phyloP scores from a whole-genome alignment of 257 asterid genomes.

The Parsonsia alboflavescens region DNA sequence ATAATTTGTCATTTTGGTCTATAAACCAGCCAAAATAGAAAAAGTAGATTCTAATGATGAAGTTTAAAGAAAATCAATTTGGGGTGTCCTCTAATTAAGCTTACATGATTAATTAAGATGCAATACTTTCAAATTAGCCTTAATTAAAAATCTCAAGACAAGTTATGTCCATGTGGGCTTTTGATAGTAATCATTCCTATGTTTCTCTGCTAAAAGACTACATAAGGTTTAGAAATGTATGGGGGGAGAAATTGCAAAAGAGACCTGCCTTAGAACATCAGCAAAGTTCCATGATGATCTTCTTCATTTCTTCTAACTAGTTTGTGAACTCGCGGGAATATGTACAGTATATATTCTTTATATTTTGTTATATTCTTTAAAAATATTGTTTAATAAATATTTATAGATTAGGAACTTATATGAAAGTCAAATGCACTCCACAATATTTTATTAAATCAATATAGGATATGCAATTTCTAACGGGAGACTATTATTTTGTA shows the following conservation, averaged over 20 bases:
- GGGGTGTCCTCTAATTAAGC: not conserved
- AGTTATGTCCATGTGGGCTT: not conserved
- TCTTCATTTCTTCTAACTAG: not conserved
- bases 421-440: too few relatives aligned
- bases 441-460: too few relatives aligned
- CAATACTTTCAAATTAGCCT: not conserved
- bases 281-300: not conserved
- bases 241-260: not conserved
- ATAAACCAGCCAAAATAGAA: not conserved
- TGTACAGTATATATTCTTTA: too few relatives aligned
- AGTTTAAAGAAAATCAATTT: not conserved
- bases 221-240: not conserved
- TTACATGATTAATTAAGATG: not conserved
- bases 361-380: too few relatives aligned
- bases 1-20: not conserved
- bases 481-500: too few relatives aligned
- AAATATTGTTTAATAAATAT: too few relatives aligned
- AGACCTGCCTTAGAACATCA: not conserved
- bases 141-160: not conserved
- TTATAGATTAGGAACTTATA: too few relatives aligned
- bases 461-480: too few relatives aligned
- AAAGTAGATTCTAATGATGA: not conserved
- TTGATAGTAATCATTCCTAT: not conserved
- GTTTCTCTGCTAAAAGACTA: not conserved
- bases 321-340: too few relatives aligned